These are phyloP conservation scores for Cercospora zeae-maydis DNA, from an alignment of 2,329 filamentous ascomycete species.

Conservation along the genomic window DNA sequence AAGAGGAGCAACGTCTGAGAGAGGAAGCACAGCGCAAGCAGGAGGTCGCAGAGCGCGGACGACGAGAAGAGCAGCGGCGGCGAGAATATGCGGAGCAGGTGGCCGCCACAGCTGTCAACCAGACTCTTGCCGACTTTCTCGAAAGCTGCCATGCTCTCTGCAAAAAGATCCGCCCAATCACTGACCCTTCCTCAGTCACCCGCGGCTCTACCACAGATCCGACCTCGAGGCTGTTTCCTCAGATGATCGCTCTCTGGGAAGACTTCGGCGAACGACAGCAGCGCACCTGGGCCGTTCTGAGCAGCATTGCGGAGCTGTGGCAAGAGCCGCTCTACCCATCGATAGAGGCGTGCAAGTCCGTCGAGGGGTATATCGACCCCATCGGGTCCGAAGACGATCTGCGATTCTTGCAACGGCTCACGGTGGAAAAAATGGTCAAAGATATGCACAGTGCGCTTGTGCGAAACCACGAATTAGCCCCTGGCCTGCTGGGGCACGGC, in stretches of 20 bases:
- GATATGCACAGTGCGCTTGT: background rate
- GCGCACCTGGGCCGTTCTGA: background rate
- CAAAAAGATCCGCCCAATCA: background rate
- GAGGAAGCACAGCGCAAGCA: background rate
- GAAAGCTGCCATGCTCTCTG: background rate
- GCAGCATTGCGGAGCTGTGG: background rate
- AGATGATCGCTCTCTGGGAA: background rate
- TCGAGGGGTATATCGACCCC: background rate
- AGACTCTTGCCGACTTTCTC: background rate
- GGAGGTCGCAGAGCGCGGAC: background rate
- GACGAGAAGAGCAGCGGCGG: background rate
- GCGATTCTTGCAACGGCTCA: background rate
- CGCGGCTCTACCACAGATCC: background rate
- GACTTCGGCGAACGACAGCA: background rate
- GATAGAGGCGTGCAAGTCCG: background rate
- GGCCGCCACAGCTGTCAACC: background rate
- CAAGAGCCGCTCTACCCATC: background rate
- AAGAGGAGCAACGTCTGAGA: no score
- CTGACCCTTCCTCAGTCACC: background rate
- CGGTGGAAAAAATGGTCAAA: background rate
- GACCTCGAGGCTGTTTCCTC: background rate
- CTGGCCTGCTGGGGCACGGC: background rate
- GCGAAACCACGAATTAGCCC: background rate
- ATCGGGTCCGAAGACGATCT: background rate
- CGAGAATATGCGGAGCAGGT: background rate